phyloP scores from a whole-genome alignment of 805 yeast species.

The Wickerhamomyces mucosus region DNA sequence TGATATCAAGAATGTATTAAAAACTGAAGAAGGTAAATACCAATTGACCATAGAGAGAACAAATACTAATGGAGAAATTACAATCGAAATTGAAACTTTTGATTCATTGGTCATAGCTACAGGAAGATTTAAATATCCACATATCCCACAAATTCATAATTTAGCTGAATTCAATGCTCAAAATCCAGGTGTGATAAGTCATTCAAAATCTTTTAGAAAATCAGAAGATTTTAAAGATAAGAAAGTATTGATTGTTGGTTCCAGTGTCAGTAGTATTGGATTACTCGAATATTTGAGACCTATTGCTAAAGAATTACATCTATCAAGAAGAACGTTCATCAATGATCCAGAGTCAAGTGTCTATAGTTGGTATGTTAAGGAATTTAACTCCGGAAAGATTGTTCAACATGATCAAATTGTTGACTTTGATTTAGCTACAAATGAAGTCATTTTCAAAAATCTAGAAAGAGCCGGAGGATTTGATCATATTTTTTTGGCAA shows the following conservation, averaged over 20 bases:
- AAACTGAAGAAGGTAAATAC: slow-evolving; percentile 6
- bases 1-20: slow-evolving; percentile 6
- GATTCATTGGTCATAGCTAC: slow-evolving; percentile 50
- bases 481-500: slow-evolving; percentile 53
- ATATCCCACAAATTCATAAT: slow-evolving; percentile 40
- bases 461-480: slow-evolving; percentile 33
- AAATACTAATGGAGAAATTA: slow-evolving; percentile 3
- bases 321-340: slow-evolving; percentile 36
- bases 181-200: slow-evolving; percentile 26
- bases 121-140: slow-evolving; percentile 52
- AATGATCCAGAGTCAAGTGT: slow-evolving; percentile 3
- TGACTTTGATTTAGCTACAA: slow-evolving; percentile 1
- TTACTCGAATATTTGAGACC: slow-evolving; percentile 30
- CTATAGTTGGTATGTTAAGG: slow-evolving; percentile 4
- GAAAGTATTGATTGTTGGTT: slow-evolving; percentile 35
- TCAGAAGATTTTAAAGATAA: slow-evolving; percentile 27
- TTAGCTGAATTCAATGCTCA: slow-evolving; percentile 28
- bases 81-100: slow-evolving; percentile 35
- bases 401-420: slow-evolving; percentile 3
- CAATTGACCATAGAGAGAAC: slow-evolving; percentile 25
- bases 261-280: slow-evolving; percentile 33
- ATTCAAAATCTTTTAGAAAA: slow-evolving; percentile 29
- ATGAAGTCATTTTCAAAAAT: slow-evolving; percentile 30
- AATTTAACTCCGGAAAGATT: slow-evolving; percentile 3
- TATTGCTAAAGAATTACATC: slow-evolving; percentile 33